A percentile compares a stretch with the other conserved stretches of the same genome.
phyloP scores from a whole-genome alignment of 2,329 filamentous ascomycete genomes.

The Pyrenophora tritici-repentis region DNA sequence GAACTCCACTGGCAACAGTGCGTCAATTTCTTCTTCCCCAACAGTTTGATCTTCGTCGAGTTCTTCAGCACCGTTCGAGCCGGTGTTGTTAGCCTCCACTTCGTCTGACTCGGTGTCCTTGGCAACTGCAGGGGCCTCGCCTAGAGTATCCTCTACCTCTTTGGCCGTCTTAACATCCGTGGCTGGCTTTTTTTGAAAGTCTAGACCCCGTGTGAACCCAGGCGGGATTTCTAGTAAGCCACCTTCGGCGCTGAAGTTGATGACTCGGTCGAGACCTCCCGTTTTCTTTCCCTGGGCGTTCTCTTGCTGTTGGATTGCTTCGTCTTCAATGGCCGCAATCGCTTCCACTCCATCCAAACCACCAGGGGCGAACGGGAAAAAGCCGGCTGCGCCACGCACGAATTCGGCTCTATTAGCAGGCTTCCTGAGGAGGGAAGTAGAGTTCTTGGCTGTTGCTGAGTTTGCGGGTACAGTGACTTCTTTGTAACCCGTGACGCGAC shows the following conservation, averaged over 20 bases:
- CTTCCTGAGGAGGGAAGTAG: slow-evolving; percentile 84
- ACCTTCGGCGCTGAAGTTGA: slow-evolving; percentile 77
- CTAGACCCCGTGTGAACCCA: slow-evolving; percentile 78
- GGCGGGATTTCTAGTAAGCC: slow-evolving; percentile 82
- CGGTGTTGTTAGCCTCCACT: slow-evolving; percentile 33
- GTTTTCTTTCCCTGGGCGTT: slow-evolving; percentile 47
- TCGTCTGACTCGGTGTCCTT: slow-evolving; percentile 30
- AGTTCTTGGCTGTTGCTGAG: slow-evolving; percentile 92
- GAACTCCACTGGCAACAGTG: slow-evolving; percentile 88
- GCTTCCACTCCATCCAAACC: slow-evolving; percentile 86
- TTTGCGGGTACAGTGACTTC: slow-evolving; percentile 91
- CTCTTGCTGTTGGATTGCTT: slow-evolving; percentile 62
- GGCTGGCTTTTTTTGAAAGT: slow-evolving; percentile 66
- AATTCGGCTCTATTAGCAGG: slow-evolving; percentile 88
- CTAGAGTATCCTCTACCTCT: slow-evolving; percentile 69
- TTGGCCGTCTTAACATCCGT: slow-evolving; percentile 66
- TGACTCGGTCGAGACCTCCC: slow-evolving; percentile 76
- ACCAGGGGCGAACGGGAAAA: slow-evolving; percentile 91
- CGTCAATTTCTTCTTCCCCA: slow-evolving; percentile 72
- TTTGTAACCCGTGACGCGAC: slow-evolving; percentile 88
- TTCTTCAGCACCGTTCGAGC: slow-evolving; percentile 32
- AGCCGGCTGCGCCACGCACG: slow-evolving; percentile 88
- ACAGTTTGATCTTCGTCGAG: slow-evolving; percentile 53
- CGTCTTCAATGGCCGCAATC: slow-evolving; percentile 80
- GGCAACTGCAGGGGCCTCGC: slow-evolving; percentile 52